Conservation (phyloP, 108 stramenopile genomes). For the Fragilaria radians region DNA sequence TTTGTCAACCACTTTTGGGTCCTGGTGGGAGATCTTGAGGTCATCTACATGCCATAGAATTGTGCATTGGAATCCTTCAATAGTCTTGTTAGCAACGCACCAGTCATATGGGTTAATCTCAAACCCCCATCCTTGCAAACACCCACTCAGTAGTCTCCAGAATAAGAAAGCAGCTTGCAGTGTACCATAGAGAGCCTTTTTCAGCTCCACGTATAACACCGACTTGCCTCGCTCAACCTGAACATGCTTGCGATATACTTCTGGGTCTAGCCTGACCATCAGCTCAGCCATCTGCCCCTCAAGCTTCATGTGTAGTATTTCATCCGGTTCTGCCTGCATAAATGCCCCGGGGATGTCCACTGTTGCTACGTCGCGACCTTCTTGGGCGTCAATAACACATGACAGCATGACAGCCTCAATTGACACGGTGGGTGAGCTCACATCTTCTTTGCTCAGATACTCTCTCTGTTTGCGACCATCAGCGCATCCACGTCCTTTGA, state of each 20-base stretch:
- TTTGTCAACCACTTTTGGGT: slow-evolving; percentile 3
- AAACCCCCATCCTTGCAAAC: slow-evolving; percentile 18
- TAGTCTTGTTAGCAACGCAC: too few relatives aligned
- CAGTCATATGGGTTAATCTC: slow-evolving; percentile 33
- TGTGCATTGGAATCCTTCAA: slow-evolving; percentile 28
- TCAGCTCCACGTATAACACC: slow-evolving; percentile 14
- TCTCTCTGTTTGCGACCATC: slow-evolving; percentile 30
- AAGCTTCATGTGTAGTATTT: slow-evolving; percentile 9
- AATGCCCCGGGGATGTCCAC: slow-evolving; percentile 35
- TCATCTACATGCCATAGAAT: slow-evolving; percentile 24
- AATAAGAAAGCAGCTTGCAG: slow-evolving; percentile 15
- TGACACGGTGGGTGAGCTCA: slow-evolving; percentile 29
- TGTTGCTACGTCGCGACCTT: slow-evolving; percentile 17
- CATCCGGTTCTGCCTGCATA: slow-evolving; percentile 21
- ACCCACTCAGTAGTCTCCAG: slow-evolving; percentile 1
- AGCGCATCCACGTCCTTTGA: too few relatives aligned
- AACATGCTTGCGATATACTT: slow-evolving; percentile 9
- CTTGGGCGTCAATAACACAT: slow-evolving; percentile 23
- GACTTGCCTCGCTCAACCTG: slow-evolving; percentile 8
- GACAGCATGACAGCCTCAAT: slow-evolving; percentile 25
- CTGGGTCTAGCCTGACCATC: slow-evolving; percentile 11
- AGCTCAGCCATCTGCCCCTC: slow-evolving; percentile 12
- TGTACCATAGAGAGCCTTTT: slow-evolving; percentile 20
- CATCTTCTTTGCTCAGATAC: slow-evolving; percentile 21
- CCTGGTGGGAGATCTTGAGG: slow-evolving; percentile 23